phyloP scores from a whole-genome alignment of 768 basidiomycete genomes.

The Kwoniella dejecticola region DNA sequence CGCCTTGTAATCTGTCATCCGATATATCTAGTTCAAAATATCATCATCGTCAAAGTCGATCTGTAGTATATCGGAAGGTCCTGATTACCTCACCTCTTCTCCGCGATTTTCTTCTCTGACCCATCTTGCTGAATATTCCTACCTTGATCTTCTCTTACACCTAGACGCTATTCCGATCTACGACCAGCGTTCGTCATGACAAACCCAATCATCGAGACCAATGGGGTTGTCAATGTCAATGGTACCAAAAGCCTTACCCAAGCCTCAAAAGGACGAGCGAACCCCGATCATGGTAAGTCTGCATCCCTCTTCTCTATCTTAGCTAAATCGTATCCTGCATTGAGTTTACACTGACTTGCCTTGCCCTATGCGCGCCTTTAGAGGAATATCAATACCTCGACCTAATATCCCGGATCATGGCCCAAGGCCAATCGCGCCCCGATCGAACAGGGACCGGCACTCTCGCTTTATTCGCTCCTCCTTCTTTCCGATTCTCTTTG shows the following conservation, averaged over 20 bases:
- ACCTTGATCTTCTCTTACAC: too few species aligned
- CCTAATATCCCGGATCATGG: conserved; percentile 75
- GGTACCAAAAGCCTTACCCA: neutral
- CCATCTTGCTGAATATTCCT: too few species aligned
- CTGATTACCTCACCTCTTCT: too few species aligned
- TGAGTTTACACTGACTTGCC: too few species aligned
- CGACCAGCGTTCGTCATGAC: too few species aligned
- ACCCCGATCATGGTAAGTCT: conserved; percentile 29
- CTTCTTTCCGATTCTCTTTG: conserved; percentile 84
- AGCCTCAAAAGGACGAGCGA: conserved; percentile 1
- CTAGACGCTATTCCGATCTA: too few species aligned
- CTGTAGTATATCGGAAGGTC: too few species aligned
- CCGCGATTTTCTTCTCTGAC: too few species aligned
- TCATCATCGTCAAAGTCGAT: too few species aligned
- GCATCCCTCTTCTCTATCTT: neutral
- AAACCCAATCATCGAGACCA: neutral
- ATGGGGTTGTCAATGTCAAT: neutral
- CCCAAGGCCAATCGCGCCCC: conserved; percentile 72
- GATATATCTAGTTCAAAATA: too few species aligned
- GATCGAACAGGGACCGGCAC: conserved; percentile 97
- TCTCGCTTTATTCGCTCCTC: conserved; percentile 86
- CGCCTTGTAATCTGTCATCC: too few species aligned
- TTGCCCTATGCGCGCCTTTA: too few species aligned
- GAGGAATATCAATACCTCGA: conserved; percentile 89
- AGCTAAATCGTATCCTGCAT: neutral